A percentile compares a stretch with the other conserved stretches of the same genome.
Evolutionary conservation across 345 rosid species (phyloP).

Genomic region (Toxicodendron radicans): DNA sequence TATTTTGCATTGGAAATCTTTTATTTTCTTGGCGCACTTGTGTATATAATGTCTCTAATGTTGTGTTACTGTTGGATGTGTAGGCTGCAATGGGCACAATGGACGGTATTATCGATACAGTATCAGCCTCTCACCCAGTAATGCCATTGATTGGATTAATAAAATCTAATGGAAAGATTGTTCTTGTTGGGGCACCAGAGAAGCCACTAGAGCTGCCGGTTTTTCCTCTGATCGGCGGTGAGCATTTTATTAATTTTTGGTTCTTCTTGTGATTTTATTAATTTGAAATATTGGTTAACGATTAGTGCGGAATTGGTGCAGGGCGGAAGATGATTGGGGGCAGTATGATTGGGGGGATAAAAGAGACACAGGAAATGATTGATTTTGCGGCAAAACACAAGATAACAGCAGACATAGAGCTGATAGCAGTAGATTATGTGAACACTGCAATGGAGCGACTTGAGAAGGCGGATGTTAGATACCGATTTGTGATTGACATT

Average conservation of each 20-base stretch:
- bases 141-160: conserved; percentile 32
- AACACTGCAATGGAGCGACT: conserved; percentile 54
- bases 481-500: conserved; percentile 61
- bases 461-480: conserved; percentile 47
- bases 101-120: conserved; percentile 51
- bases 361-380: conserved; percentile 55
- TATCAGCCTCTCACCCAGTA: conserved; percentile 36
- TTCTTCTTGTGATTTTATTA: background rate
- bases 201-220: conserved; percentile 38
- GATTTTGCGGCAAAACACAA: conserved; percentile 54
- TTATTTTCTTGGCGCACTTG: background rate
- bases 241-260: background rate
- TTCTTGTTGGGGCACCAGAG: conserved; percentile 31
- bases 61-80: background rate
- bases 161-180: conserved; percentile 36
- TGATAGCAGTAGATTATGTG: conserved; percentile 46
- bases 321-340: conserved; percentile 56
- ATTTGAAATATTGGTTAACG: too few relatives aligned
- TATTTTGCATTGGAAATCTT: background rate
- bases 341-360: conserved; percentile 47
- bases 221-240: conserved; percentile 29
- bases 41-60: background rate
- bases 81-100: conserved; percentile 37
- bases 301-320: background rate
- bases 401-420: conserved; percentile 50